A percentile compares a stretch with the other conserved stretches of the same genome.
Conservation (phyloP, 129 eudicot genomes). For the Lactuca sativa region DNA sequence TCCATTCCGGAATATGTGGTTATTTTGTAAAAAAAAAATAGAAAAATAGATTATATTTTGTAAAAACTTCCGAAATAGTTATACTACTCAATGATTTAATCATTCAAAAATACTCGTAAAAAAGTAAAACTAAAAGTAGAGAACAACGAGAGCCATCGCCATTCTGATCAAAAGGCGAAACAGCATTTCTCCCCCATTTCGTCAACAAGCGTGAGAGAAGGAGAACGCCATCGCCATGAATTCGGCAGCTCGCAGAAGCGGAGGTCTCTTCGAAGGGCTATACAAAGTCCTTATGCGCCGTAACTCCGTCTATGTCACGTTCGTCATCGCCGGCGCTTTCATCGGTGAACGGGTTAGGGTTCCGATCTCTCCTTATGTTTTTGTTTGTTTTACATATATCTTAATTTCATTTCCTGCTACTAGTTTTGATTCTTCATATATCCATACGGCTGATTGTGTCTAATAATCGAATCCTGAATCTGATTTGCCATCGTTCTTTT, state of each 20-base stretch:
- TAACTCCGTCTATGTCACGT: slow-evolving; percentile 67
- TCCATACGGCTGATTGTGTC: not conserved
- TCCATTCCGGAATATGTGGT: too few species aligned
- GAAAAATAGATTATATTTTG: too few species aligned
- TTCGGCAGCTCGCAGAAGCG: slow-evolving; percentile 47
- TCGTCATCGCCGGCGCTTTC: slow-evolving; percentile 80
- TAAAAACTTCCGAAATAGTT: too few species aligned
- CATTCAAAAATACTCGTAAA: not conserved
- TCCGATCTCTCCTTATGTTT: slow-evolving; percentile 4
- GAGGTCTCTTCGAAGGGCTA: slow-evolving; percentile 54
- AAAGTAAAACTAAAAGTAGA: not conserved
- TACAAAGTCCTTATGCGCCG: slow-evolving; percentile 69
- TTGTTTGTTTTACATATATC: not conserved
- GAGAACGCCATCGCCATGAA: slow-evolving; percentile 32
- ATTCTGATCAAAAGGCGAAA: not conserved
- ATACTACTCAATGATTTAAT: too few species aligned
- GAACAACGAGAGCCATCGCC: slow-evolving; percentile 15
- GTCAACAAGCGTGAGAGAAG: slow-evolving; percentile 6
- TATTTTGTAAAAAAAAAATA: too few species aligned
- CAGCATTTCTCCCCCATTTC: not conserved
- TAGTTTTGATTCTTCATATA: not conserved
- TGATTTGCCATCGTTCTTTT: slow-evolving; percentile 7
- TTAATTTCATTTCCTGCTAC: not conserved
- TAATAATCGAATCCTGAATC: slow-evolving; percentile 16
- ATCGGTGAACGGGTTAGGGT: slow-evolving; percentile 70